A percentile compares a stretch with the other conserved stretches of the same genome.
These are phyloP conservation scores for Aspergillus phoenicis DNA, from an alignment of 2,329 filamentous ascomycete species.

Conservation along the genomic window DNA sequence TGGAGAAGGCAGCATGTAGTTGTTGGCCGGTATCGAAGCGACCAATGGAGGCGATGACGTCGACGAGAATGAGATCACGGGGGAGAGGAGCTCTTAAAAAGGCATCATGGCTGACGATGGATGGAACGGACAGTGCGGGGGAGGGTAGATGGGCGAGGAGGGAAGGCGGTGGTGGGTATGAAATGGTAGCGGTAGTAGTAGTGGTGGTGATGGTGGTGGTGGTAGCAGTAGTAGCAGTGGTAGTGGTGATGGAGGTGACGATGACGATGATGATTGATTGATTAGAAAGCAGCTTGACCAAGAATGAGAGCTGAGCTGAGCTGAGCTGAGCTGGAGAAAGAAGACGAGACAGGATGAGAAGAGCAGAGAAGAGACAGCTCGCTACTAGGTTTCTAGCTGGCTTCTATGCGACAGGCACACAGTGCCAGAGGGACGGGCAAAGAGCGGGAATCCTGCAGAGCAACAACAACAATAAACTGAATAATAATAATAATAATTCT, in stretches of 20 bases:
- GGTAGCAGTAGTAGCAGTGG: not conserved
- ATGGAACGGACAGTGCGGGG: slow-evolving; percentile 19
- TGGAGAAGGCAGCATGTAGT: slow-evolving; percentile 24
- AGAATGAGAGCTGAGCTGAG: not conserved
- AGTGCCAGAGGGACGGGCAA: not conserved
- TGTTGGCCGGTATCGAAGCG: slow-evolving; percentile 12
- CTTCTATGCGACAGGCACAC: slow-evolving; percentile 1
- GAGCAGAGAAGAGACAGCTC: no score
- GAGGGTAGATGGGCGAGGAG: slow-evolving; percentile 6
- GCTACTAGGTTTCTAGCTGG: not conserved
- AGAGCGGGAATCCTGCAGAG: not conserved
- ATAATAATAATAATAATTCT: not conserved
- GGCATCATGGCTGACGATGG: slow-evolving; percentile 18
- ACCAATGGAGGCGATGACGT: slow-evolving; percentile 40
- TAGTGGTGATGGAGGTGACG: not conserved
- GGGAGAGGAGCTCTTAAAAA: slow-evolving; percentile 25
- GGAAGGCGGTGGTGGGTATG: not conserved
- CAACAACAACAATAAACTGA: not conserved
- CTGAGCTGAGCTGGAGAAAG: no score
- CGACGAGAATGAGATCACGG: slow-evolving; percentile 37
- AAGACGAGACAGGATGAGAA: no score
- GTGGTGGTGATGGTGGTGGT: not conserved
- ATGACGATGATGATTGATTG: not conserved
- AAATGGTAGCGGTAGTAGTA: not conserved
- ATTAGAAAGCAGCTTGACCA: not conserved